These are phyloP conservation scores for Mucor mucedo DNA, from an alignment of 371 early-diverging fungal genomes.

Conservation along the genomic window DNA sequence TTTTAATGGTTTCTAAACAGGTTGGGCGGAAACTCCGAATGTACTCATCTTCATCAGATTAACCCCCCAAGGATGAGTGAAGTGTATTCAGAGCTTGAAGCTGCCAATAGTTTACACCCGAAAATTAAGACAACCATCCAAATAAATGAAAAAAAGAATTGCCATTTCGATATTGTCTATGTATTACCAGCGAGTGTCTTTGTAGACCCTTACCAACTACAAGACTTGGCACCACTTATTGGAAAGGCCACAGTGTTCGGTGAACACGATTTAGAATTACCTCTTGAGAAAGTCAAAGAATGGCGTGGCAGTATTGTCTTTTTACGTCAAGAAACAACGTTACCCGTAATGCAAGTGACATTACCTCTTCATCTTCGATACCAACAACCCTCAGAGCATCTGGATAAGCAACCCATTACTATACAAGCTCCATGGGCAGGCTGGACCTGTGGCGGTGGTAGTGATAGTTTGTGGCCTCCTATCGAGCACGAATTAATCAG, in stretches of 20 bases:
- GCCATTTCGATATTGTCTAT: constrained; percentile 42
- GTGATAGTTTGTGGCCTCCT: constrained; percentile 12
- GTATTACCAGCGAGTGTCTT: constrained; percentile 52
- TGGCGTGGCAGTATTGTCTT: constrained; percentile 45
- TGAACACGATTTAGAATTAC: constrained; percentile 53
- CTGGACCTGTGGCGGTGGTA: constrained; percentile 40
- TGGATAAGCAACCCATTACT: constrained; percentile 26
- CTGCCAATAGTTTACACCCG: constrained; percentile 42
- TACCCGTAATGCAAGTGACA: constrained; percentile 19
- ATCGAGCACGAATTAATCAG: constrained; percentile 15
- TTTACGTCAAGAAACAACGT: constrained; percentile 24
- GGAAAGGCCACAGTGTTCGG: constrained; percentile 38
- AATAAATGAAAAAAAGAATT: constrained; percentile 7
- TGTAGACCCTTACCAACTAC: constrained; percentile 52
- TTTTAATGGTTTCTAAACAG: no score
- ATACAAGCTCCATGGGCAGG: constrained; percentile 42
- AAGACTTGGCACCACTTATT: constrained; percentile 15
- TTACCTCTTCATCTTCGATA: constrained; percentile 55
- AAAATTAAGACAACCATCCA: constrained; percentile 32
- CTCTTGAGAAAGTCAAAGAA: constrained; percentile 45
- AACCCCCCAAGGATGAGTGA: constrained; percentile 6
- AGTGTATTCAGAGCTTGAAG: constrained; percentile 23
- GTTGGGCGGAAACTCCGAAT: no score
- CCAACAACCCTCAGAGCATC: constrained; percentile 38
- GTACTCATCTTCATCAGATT: no score